Percentiles rank a stretch among this genome's conserved stretches.
Conservation (phyloP, 73 alveolate species). For the Paramecium tetraurelia region DNA sequence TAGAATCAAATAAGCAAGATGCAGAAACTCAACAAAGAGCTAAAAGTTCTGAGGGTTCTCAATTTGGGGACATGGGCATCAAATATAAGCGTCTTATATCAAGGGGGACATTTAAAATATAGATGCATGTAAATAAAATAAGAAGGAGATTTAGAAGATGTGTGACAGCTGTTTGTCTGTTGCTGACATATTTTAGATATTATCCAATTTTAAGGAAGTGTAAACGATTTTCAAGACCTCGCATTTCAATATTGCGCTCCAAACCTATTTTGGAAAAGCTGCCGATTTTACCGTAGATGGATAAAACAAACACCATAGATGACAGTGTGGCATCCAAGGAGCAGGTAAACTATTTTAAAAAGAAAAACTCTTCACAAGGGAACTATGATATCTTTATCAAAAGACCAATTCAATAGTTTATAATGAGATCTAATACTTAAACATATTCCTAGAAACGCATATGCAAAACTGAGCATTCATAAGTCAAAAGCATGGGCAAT, state of each 20-base stretch:
- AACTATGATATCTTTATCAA: neutral
- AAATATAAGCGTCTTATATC: neutral
- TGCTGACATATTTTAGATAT: neutral
- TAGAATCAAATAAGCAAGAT: neutral
- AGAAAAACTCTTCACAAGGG: neutral
- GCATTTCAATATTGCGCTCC: neutral
- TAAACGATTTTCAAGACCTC: neutral
- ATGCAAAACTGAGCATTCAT: neutral
- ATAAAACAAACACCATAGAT: neutral
- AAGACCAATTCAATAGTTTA: neutral
- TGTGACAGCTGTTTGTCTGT: neutral
- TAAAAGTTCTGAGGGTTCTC: neutral
- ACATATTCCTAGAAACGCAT: neutral
- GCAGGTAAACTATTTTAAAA: neutral
- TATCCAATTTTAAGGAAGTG: neutral
- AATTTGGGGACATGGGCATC: neutral
- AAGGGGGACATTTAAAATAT: neutral
- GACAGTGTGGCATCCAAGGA: neutral
- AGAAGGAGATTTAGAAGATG: neutral
- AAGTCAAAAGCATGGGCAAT: neutral
- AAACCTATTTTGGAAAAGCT: neutral
- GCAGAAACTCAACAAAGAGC: neutral
- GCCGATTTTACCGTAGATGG: neutral
- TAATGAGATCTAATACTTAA: neutral
- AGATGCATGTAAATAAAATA: neutral